Evolutionary conservation across 225 moss, liverwort and hornwort species (phyloP).

Genomic region (Neckera pumila): DNA sequence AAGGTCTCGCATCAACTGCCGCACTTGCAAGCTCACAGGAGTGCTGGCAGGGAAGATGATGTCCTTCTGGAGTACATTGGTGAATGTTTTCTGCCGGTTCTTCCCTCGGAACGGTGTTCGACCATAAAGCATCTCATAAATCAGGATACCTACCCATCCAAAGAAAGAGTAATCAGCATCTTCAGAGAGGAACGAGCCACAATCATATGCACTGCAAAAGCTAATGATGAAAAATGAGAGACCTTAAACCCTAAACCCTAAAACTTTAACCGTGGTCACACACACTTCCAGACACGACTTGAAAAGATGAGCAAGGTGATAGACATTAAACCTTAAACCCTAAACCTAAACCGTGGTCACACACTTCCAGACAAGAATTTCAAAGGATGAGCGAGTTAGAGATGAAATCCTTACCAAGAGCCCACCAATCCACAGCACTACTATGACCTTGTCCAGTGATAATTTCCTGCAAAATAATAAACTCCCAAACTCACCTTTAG

Average conservation of each 20-base stretch:
- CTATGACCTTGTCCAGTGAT: conserved; percentile 86
- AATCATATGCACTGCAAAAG: not conserved
- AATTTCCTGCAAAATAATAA: conserved; percentile 55
- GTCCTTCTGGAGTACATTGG: conserved; percentile 78
- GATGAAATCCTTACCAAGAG: conserved; percentile 42
- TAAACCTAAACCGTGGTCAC: not conserved
- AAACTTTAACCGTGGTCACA: not conserved
- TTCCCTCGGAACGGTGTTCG: conserved; percentile 89
- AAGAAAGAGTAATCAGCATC: not conserved
- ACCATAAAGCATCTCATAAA: conserved; percentile 92
- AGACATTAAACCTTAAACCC: not conserved
- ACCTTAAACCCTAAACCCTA: not conserved
- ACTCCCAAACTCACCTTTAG: not conserved
- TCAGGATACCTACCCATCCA: conserved; percentile 44
- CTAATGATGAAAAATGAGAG: not conserved
- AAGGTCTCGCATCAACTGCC: conserved; percentile 74
- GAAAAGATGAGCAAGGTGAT: not conserved
- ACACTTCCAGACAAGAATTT: not conserved
- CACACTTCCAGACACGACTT: not conserved
- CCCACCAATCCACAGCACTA: conserved; percentile 98
- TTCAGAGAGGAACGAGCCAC: not conserved
- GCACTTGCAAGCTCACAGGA: conserved; percentile 71
- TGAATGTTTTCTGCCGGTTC: conserved; percentile 79
- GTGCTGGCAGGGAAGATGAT: conserved; percentile 71
- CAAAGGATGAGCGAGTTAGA: not conserved